These are phyloP conservation scores for Phyllosticta paracitricarpa DNA, from an alignment of 2,329 filamentous ascomycete genomes.

Conservation along the genomic window DNA sequence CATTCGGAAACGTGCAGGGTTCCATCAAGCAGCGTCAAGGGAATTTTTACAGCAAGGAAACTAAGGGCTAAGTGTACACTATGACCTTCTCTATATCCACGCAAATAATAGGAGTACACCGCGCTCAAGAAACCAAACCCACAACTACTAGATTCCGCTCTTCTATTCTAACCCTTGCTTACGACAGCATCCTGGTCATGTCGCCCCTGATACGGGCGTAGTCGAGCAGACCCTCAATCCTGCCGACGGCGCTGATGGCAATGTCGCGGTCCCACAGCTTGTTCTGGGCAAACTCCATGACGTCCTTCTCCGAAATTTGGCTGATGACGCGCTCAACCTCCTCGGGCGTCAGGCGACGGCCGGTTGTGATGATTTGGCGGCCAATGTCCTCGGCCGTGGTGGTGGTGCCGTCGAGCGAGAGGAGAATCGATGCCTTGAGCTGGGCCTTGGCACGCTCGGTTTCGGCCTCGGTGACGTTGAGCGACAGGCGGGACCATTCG, in stretches of 20 bases:
- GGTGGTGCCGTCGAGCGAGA: slow-evolving; percentile 94
- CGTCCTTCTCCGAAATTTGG: slow-evolving; percentile 84
- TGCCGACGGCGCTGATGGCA: slow-evolving; percentile 84
- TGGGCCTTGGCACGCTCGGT: slow-evolving; percentile 98
- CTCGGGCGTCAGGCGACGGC: slow-evolving; percentile 77
- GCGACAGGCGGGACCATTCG: slow-evolving; percentile 93
- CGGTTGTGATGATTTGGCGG: slow-evolving; percentile 95
- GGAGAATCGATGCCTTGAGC: slow-evolving; percentile 94
- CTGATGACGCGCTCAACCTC: slow-evolving; percentile 93
- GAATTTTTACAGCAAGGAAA: slow-evolving; percentile 12
- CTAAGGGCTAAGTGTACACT: slow-evolving; percentile 11
- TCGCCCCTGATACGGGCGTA: slow-evolving; percentile 73
- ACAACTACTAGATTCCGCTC: slow-evolving; percentile 2
- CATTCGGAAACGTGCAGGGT: background rate
- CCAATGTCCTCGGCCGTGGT: slow-evolving; percentile 97
- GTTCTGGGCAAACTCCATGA: slow-evolving; percentile 90
- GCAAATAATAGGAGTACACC: background rate
- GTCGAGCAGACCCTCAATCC: slow-evolving; percentile 73
- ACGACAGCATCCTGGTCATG: slow-evolving; percentile 58
- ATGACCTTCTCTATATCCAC: slow-evolving; percentile 7
- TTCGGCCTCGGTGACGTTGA: slow-evolving; percentile 79
- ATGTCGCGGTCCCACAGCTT: slow-evolving; percentile 98
- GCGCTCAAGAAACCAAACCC: background rate
- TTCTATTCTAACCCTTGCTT: slow-evolving; percentile 1
- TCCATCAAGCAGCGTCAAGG: slow-evolving; percentile 4